Conservation (phyloP, 495 filamentous ascomycete species). For the Xanthoparmelia taractica region DNA sequence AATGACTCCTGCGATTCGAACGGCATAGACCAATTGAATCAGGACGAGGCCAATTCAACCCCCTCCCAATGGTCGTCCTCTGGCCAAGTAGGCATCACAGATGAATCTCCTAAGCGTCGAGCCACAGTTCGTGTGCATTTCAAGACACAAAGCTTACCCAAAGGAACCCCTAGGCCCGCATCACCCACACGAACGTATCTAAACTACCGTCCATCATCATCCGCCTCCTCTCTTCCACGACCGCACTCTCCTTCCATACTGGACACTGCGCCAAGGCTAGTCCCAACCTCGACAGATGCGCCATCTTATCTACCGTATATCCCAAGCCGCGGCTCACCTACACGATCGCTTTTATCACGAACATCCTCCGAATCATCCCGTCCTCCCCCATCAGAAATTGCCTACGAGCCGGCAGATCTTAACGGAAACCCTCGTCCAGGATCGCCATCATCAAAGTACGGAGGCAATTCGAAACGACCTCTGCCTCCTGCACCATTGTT, state of each 20-base stretch:
- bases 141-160: conserved; percentile 24
- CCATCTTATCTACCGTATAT: conserved; percentile 49
- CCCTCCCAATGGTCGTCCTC: conserved; percentile 23
- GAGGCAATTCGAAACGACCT: conserved; percentile 76
- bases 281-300: conserved; percentile 45
- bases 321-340: conserved; percentile 48
- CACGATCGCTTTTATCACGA: conserved; percentile 61
- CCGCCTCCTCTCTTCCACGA: conserved; percentile 25
- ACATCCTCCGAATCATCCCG: conserved; percentile 55
- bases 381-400: conserved; percentile 57
- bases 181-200: conserved; percentile 23
- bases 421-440: conserved; percentile 88
- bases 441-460: conserved; percentile 79
- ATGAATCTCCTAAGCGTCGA: conserved; percentile 21
- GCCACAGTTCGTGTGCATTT: conserved; percentile 19
- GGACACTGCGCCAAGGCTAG: conserved; percentile 47
- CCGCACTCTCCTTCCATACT: conserved; percentile 51
- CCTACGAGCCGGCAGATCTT: conserved; percentile 79
- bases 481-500: conserved; percentile 90
- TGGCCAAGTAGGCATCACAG: conserved; percentile 23
- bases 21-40: conserved; percentile 9
- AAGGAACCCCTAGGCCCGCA: conserved; percentile 20
- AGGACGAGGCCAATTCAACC: conserved; percentile 21
- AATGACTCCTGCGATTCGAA: conserved; percentile 21
- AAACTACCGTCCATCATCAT: conserved; percentile 19